Percentiles rank a stretch among this genome's conserved stretches.
phyloP scores from a whole-genome alignment of 108 stramenopile genomes.

The Fragilariopsis cylindrus region DNA sequence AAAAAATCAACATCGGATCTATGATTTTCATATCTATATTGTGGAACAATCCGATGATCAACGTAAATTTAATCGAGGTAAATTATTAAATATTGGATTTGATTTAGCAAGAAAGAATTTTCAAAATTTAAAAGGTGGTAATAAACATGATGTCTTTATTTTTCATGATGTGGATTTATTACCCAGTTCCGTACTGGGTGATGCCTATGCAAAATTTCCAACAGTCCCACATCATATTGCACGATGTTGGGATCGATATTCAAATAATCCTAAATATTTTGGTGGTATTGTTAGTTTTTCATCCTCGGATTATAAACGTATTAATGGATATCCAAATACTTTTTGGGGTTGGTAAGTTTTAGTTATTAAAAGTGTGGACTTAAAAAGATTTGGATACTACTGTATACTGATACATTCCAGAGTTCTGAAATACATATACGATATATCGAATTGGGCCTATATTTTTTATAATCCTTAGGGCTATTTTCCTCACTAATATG shows the following conservation, averaged over 20 bases:
- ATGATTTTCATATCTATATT: conserved; percentile 93
- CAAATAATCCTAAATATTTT: conserved; percentile 96
- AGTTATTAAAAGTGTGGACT: not conserved
- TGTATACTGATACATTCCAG: no score
- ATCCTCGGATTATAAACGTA: conserved; percentile 75
- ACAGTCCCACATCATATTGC: conserved; percentile 93
- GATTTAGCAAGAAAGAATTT: conserved; percentile 71
- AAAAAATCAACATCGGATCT: conserved; percentile 29
- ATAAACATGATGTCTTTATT: conserved; percentile 81
- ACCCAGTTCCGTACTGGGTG: conserved; percentile 70
- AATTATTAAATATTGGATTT: conserved; percentile 98
- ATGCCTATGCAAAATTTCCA: conserved; percentile 85
- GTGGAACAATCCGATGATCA: conserved; percentile 95
- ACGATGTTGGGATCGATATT: conserved; percentile 96
- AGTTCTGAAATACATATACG: no score
- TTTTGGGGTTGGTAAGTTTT: conserved; percentile 95
- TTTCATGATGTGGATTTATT: conserved; percentile 99
- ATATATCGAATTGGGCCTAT: no score
- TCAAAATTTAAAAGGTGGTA: not conserved
- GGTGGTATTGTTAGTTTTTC: conserved; percentile 95
- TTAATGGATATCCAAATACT: conserved; percentile 95
- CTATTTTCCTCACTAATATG: not conserved
- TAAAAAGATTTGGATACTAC: not conserved
- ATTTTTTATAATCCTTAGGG: no score
- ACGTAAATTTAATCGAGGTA: conserved; percentile 99